Percentiles rank a stretch among this genome's conserved stretches.
Conservation (phyloP, 1,284 basidiomycete species). For the Pisolithus thermaeus region DNA sequence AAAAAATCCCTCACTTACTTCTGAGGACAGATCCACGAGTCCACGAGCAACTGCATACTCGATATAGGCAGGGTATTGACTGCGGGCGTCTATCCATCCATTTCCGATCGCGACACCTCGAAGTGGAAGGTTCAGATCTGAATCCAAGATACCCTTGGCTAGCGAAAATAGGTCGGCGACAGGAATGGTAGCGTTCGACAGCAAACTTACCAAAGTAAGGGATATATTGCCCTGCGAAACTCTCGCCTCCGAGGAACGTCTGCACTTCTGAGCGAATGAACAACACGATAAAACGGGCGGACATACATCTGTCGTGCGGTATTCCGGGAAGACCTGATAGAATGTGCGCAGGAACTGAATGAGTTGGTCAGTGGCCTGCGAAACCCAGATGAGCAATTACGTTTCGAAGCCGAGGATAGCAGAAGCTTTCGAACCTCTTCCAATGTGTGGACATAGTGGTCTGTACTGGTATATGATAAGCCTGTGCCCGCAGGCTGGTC, state of each 20-base stretch:
- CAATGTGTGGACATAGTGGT: constrained; percentile 80
- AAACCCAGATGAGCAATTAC: constrained; percentile 1
- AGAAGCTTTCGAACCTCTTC: constrained; percentile 46
- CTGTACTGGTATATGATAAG: constrained; percentile 83
- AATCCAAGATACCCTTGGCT: constrained; percentile 79
- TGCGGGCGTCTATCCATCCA: constrained; percentile 90
- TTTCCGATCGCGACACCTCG: constrained; percentile 91
- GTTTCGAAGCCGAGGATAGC: neutral
- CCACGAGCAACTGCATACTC: constrained; percentile 83
- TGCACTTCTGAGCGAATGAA: constrained; percentile 27
- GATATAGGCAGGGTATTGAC: constrained; percentile 88
- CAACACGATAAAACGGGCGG: constrained; percentile 7
- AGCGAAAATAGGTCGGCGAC: constrained; percentile 9
- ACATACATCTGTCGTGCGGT: constrained; percentile 76
- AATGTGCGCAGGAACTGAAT: constrained; percentile 85
- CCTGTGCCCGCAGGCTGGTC: constrained; percentile 98
- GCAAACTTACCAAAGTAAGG: constrained; percentile 77
- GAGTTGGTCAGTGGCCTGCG: constrained; percentile 76
- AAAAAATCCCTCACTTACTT: constrained; percentile 37
- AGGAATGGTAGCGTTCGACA: constrained; percentile 1
- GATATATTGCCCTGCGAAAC: constrained; percentile 98
- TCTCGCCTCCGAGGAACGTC: constrained; percentile 92
- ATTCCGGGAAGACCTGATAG: constrained; percentile 89
- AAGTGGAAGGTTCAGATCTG: constrained; percentile 53
- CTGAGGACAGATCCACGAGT: constrained; percentile 69